Percentiles rank a stretch among this genome's conserved stretches.
Conservation (phyloP, 2,329 filamentous ascomycete genomes). For the Parasarocladium wereldwijsianum region DNA sequence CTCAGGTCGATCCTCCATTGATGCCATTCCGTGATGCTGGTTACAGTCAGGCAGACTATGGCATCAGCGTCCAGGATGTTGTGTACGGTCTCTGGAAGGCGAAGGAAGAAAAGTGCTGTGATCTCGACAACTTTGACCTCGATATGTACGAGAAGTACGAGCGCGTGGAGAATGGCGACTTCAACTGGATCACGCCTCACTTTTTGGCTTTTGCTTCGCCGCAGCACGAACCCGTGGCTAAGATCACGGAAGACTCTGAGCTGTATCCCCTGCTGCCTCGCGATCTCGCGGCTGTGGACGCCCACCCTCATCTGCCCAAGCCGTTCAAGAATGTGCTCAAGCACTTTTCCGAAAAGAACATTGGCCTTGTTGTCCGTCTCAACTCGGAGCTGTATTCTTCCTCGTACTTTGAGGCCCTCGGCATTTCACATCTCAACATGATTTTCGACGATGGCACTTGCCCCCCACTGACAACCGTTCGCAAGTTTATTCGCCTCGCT, state of each 20-base stretch:
- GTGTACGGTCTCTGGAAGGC: constrained; percentile 98
- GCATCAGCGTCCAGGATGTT: constrained; percentile 88
- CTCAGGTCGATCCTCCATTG: constrained; percentile 89
- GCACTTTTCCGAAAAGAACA: constrained; percentile 76
- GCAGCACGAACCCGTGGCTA: constrained; percentile 62
- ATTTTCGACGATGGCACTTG: constrained; percentile 98
- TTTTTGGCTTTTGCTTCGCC: constrained; percentile 96
- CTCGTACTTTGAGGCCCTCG: constrained; percentile 90
- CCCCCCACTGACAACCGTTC: constrained; percentile 74
- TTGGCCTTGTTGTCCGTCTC: constrained; percentile 85
- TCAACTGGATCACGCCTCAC: constrained; percentile 96
- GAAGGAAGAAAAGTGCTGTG: constrained; percentile 87
- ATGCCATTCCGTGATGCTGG: constrained; percentile 98
- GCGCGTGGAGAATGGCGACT: constrained; percentile 94
- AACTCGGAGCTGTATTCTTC: constrained; percentile 95
- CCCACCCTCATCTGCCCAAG: constrained; percentile 55
- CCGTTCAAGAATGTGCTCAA: constrained; percentile 93
- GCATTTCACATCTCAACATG: constrained; percentile 96
- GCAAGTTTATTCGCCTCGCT: constrained; percentile 86
- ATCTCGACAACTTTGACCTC: constrained; percentile 84
- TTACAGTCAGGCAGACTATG: constrained; percentile 96
- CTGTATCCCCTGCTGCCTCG: constrained; percentile 62
- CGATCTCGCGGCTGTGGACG: constrained; percentile 57
- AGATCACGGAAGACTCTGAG: constrained; percentile 58
- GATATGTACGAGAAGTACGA: constrained; percentile 96